Conservation (phyloP, 164 flowering plant genomes). For the Brasenia schreberi region DNA sequence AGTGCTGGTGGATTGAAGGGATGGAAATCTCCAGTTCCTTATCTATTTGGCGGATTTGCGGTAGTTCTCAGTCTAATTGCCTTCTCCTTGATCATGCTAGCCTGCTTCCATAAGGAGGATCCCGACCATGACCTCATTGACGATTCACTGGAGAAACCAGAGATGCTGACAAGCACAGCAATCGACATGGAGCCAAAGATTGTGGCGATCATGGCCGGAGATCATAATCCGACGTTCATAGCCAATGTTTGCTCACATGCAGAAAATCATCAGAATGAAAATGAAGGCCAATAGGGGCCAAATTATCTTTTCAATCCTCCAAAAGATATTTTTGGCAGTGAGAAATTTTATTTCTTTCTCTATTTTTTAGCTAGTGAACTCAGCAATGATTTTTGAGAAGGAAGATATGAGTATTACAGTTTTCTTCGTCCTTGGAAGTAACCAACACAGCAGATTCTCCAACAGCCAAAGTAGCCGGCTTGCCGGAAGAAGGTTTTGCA, state of each 20-base stretch:
- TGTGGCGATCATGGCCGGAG: constrained; percentile 47
- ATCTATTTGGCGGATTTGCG: constrained; percentile 22
- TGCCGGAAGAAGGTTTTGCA: too few relatives aligned
- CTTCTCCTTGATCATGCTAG: constrained; percentile 28
- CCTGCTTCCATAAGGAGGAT: constrained; percentile 21
- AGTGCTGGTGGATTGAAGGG: constrained; percentile 2
- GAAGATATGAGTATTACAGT: too few relatives aligned
- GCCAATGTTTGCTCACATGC: constrained; percentile 17
- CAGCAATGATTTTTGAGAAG: too few relatives aligned
- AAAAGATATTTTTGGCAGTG: too few relatives aligned
- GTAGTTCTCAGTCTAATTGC: constrained; percentile 20
- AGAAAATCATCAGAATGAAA: neutral
- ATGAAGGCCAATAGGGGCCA: neutral
- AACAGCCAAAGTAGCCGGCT: too few relatives aligned
- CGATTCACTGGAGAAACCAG: constrained; percentile 3
- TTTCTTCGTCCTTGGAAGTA: too few relatives aligned
- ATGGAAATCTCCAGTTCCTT: constrained; percentile 40
- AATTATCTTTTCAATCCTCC: too few relatives aligned
- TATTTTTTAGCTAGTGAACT: too few relatives aligned
- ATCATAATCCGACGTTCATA: constrained; percentile 27
- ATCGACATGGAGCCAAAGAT: constrained; percentile 22
- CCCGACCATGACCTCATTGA: neutral
- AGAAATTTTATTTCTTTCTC: too few relatives aligned
- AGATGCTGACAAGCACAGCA: neutral
- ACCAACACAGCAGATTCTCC: too few relatives aligned